These are phyloP conservation scores for Astragalus membranaceus DNA, from an alignment of 306 rosid genomes.

Conservation along the genomic window DNA sequence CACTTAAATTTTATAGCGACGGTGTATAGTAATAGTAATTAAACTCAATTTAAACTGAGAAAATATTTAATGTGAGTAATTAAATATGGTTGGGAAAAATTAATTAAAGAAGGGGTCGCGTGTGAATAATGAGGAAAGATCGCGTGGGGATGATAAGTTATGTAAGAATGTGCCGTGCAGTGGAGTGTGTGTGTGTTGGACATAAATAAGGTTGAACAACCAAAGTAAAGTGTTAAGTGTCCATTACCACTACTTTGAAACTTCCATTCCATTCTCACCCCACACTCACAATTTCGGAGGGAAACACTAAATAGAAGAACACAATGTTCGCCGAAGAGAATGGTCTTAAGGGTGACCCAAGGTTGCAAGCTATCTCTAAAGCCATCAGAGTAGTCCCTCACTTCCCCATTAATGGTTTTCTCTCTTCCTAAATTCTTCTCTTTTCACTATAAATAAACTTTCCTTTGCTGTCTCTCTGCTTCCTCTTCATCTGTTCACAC, in stretches of 20 bases:
- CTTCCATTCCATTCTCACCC: not conserved
- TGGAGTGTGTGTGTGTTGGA: not conserved
- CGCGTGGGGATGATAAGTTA: too few relatives aligned
- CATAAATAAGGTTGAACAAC: not conserved
- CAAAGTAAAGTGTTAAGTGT: not conserved
- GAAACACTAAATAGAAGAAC: not conserved
- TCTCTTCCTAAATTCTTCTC: not conserved
- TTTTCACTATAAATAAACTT: not conserved
- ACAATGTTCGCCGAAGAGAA: constrained; percentile 90
- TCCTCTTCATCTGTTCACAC: not conserved
- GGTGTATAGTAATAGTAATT: too few relatives aligned
- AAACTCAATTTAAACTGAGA: too few relatives aligned
- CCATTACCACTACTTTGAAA: not conserved
- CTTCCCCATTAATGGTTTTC: constrained; percentile 75
- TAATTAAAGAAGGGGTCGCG: too few relatives aligned
- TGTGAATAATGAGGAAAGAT: too few relatives aligned
- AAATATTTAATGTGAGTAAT: too few relatives aligned
- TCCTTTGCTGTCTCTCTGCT: too few relatives aligned
- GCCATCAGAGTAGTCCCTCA: constrained; percentile 95
- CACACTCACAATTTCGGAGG: not conserved
- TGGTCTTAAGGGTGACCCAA: constrained; percentile 94
- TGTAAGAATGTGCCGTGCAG: not conserved
- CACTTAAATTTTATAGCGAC: too few relatives aligned
- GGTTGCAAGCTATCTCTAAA: constrained; percentile 76
- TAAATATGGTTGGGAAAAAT: too few relatives aligned